Evolutionary conservation across 352 stramenopile species (phyloP).

Genomic region (Phytopythium ostracodes): DNA sequence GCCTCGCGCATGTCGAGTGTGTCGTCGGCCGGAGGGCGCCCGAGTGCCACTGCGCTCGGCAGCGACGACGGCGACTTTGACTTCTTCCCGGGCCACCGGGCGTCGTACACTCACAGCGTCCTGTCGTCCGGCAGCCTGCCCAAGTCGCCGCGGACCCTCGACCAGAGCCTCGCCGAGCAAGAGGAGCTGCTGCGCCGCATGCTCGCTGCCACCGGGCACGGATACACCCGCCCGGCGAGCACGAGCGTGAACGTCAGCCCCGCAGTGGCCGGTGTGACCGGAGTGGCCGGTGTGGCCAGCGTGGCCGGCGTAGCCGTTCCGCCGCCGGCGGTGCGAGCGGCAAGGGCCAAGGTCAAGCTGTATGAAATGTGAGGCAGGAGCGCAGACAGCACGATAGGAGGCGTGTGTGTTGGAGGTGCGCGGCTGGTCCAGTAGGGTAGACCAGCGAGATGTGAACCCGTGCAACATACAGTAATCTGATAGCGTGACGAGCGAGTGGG

Average conservation of each 20-base stretch:
- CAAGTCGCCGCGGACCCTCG: conserved; percentile 24
- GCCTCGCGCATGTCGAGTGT: conserved; percentile 1
- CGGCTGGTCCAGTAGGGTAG: not conserved
- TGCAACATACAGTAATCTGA: not conserved
- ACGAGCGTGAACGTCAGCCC: not conserved
- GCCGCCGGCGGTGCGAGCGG: not conserved
- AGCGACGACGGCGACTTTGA: conserved; percentile 23
- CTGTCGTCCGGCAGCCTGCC: conserved; percentile 12
- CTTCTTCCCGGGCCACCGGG: conserved; percentile 13
- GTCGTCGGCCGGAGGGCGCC: not conserved
- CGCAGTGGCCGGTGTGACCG: not conserved
- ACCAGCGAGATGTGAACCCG: not conserved
- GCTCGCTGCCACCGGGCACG: conserved; percentile 20
- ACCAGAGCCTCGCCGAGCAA: conserved; percentile 36
- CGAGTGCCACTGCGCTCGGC: conserved; percentile 2
- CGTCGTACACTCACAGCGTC: conserved; percentile 15
- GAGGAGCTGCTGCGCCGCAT: conserved; percentile 40
- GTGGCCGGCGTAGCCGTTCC: not conserved
- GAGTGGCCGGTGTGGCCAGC: too few species aligned
- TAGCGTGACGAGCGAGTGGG: not conserved
- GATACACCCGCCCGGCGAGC: not conserved
- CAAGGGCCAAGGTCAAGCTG: conserved; percentile 7
- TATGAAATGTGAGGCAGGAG: conserved; percentile 8
- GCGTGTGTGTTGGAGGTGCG: too few species aligned
- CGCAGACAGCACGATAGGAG: too few species aligned